These are phyloP conservation scores for Naganishia sp. DNA, from an alignment of 1,284 basidiomycete species.

Conservation along the genomic window DNA sequence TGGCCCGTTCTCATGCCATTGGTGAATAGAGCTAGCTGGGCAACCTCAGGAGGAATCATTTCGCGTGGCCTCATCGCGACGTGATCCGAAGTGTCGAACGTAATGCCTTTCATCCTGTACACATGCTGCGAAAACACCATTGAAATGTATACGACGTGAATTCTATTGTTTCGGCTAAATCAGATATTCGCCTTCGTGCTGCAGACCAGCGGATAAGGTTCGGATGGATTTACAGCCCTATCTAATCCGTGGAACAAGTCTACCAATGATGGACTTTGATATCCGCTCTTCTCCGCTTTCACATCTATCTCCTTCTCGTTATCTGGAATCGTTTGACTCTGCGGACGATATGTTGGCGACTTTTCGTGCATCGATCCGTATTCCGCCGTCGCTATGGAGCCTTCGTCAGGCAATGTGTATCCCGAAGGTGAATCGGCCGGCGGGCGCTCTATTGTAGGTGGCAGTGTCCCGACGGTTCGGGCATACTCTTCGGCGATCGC, in stretches of 20 bases:
- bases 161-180: not conserved
- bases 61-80: too few species aligned
- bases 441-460: constrained; percentile 37
- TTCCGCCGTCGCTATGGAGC: constrained; percentile 48
- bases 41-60: too few species aligned
- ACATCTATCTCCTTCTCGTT: not conserved
- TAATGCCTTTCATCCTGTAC: too few species aligned
- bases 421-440: constrained; percentile 22
- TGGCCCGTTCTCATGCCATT: too few species aligned
- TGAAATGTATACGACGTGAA: not conserved
- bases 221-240: not conserved
- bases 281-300: constrained; percentile 4
- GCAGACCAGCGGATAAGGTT: not conserved
- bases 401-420: constrained; percentile 42
- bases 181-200: not conserved
- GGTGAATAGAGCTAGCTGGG: too few species aligned
- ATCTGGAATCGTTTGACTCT: not conserved
- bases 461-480: constrained; percentile 40
- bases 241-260: not conserved
- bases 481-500: constrained; percentile 45
- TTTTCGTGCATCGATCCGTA: constrained; percentile 39
- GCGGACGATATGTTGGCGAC: not conserved
- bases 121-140: too few species aligned
- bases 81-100: too few species aligned
- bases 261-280: not conserved